Conservation (phyloP, 2,329 filamentous ascomycete genomes). For the Aphanocladium album region DNA sequence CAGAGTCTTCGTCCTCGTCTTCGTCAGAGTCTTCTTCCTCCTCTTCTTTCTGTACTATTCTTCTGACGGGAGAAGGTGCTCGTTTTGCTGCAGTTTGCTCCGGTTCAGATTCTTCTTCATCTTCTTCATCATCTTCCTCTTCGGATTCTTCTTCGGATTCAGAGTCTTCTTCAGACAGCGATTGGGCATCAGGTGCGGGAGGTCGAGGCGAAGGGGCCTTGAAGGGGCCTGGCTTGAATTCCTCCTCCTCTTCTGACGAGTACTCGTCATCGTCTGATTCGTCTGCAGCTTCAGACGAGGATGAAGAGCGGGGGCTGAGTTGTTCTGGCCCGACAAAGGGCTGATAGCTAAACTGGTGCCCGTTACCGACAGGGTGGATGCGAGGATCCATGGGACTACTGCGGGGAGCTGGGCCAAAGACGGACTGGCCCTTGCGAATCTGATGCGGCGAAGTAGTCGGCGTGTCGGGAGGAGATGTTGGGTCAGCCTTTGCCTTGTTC, state of each 20-base stretch:
- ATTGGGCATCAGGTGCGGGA: not conserved
- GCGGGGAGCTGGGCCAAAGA: constrained; percentile 26
- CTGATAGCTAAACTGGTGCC: constrained; percentile 39
- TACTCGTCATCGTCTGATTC: constrained; percentile 21
- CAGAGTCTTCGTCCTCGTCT: not conserved
- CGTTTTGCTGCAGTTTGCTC: not conserved
- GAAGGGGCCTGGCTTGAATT: not conserved
- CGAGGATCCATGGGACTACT: constrained; percentile 31
- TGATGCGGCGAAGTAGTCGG: constrained; percentile 36
- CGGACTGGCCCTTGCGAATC: constrained; percentile 29
- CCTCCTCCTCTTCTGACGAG: not conserved
- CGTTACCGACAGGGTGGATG: constrained; percentile 38
- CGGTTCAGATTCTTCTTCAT: not conserved
- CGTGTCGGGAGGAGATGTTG: constrained; percentile 44
- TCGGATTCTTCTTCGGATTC: not conserved
- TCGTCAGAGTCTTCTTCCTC: not conserved
- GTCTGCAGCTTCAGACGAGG: constrained; percentile 17
- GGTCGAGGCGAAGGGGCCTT: not conserved
- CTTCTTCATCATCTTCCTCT: not conserved
- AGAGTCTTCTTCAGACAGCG: constrained; percentile 1
- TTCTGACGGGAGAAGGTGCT: not conserved
- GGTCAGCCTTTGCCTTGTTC: constrained; percentile 24
- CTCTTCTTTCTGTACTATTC: not conserved
- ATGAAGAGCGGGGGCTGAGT: constrained; percentile 31
- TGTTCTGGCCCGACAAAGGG: constrained; percentile 29